Evolutionary conservation across 768 basidiomycete genomes (phyloP), one percentile per base, ranked within the genome.

Genomic region (Dioszegia aurantiaca): DNA sequence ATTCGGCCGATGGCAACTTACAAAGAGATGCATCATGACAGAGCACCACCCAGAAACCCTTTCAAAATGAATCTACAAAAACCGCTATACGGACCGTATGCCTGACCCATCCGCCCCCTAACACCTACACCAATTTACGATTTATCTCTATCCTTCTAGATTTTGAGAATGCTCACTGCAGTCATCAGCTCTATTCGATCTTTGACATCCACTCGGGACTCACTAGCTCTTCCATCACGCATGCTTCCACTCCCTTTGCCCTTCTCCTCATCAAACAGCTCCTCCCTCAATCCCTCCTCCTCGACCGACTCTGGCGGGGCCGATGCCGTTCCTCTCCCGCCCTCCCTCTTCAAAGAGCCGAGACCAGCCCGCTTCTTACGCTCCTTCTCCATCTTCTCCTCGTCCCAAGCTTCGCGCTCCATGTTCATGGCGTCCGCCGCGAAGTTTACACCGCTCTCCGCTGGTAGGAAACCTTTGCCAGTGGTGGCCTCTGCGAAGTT

Each of bases 181-280:
- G 12, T 6, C 19, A 36, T 49, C 47, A 58, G 49, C 49, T 33
- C 23, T 23, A 11, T n/a, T 14, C 10, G 23, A 33, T 5, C 30
- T 28, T 1, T 11, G 41, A 24, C 14, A 26, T 5, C 23, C 36
- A 17, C 6, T 6, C 24, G 9, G 4, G 26, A 62, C 61, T 63
- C 56, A 62, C 65, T 63, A 55, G 65, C 61, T 59, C 65, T 49
- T 14, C 49, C 63, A 43, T 59, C 58, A 2, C 52, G 30, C 40
- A 40, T 51, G 26, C 49, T 46, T 14, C 56, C 58, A 24, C 92
- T 91, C 82, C 85, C 82, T 63, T 92, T 84, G 68, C 90, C 86
- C 55, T 78, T 81, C 57, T 84, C 83, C 43, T 51, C 28, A 45
- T 59, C 51, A 44, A 47, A 54, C 55, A 56, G 14, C 16, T 54